phyloP scores from a whole-genome alignment of 345 rosid species.

The Schrenkiella parvula region DNA sequence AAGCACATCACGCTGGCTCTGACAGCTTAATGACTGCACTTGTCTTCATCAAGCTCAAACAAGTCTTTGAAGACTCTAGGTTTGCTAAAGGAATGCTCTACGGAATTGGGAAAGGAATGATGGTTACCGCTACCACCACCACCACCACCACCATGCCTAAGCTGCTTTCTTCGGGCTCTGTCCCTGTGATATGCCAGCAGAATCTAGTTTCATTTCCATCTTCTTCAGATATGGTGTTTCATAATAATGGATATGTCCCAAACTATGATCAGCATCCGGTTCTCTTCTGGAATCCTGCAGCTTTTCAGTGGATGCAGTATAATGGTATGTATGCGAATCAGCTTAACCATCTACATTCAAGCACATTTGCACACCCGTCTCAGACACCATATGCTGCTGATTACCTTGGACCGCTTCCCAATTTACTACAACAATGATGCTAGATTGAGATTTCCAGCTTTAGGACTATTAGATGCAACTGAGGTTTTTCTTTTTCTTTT shows the following conservation, averaged over 20 bases:
- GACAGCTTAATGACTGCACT: slow-evolving; percentile 32
- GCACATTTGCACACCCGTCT: background rate
- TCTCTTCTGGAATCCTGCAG: background rate
- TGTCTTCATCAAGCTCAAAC: slow-evolving; percentile 18
- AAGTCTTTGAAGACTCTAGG: background rate
- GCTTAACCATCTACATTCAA: background rate
- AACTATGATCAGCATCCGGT: slow-evolving; percentile 6
- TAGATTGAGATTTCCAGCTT: slow-evolving; percentile 6
- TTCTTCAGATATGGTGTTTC: background rate
- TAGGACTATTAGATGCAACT: slow-evolving; percentile 18
- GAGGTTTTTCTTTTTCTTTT: background rate
- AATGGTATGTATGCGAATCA: slow-evolving; percentile 14
- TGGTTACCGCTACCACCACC: background rate
- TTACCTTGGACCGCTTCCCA: slow-evolving; percentile 12
- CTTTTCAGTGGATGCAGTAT: background rate
- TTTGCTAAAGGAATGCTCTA: slow-evolving; percentile 28
- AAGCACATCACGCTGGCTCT: slow-evolving; percentile 31
- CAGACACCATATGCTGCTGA: slow-evolving; percentile 17
- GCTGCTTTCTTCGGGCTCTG: background rate
- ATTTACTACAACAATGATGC: slow-evolving; percentile 3
- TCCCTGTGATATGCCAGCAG: slow-evolving; percentile 6
- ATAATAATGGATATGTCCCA: slow-evolving; percentile 1
- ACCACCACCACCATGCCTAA: background rate
- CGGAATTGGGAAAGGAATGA: slow-evolving; percentile 12
- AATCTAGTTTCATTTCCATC: slow-evolving; percentile 19